Evolutionary conservation across 78 protist genomes (phyloP), one percentile per base, ranked within the genome.

Genomic region (Cyanophora paradoxa): DNA sequence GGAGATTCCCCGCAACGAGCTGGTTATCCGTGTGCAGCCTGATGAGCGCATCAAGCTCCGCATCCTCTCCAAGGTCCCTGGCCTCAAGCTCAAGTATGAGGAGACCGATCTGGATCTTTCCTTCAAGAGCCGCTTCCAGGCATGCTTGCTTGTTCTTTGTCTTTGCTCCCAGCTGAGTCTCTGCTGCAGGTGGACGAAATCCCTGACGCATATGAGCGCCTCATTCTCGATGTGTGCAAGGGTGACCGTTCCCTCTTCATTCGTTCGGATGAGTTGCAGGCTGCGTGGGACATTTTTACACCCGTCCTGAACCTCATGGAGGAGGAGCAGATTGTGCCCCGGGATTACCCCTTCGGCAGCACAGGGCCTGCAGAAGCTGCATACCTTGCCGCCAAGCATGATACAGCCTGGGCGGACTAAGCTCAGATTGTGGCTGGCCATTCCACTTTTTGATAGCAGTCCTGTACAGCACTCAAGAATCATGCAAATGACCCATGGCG

Each of bases 191-290:
- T 13, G 14, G 58, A 68, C 8, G 8, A 8, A 46, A 34, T 68
- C 13, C 73, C 73, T 46, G 73, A 68, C 8, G 73, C 73, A 24
- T 68, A 68, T 68, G 73, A 68, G 56, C 8, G 62, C 8, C 13
- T 68, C 13, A 39, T 68, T 68, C 67, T 13, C 13, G 73, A 68
- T 68, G 73, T 48, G 31, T 16, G 8, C 36, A 8, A 46, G 14
- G 73, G 73, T 34, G 73, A 68, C 13, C 56, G 36, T 13, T 46
- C 73, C 31, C 73, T 68, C 31, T 8, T 68, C 33, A 48, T 36
- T 8, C 8, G 13, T 16, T 16, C 58, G 14, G 73, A 68, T 46
- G 73, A 68, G 33, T 34, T 46, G 8, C 37, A 44, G 33, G 44
- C 56, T 16, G 44, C 73, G 14, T 68, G 73, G 73, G n/a, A n/a